Evolutionary conservation across 805 yeast species (phyloP).

Genomic region (Yarrowia hollandica): DNA sequence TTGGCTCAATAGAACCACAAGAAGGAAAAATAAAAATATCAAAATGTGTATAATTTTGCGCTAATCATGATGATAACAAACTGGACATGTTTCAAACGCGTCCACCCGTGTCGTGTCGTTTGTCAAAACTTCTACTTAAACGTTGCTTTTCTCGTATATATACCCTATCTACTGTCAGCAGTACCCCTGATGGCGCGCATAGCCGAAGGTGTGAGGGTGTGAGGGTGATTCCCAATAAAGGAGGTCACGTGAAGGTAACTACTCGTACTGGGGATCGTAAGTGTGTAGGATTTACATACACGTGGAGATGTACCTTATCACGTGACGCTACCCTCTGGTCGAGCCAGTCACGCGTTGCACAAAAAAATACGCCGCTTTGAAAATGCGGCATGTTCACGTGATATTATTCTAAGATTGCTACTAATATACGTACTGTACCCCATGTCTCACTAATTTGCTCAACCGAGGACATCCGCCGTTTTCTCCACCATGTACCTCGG

Average conservation of each 20-base stretch:
- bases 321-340: too few relatives aligned
- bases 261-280: too few relatives aligned
- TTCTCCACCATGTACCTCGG: background rate
- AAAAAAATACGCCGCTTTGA: too few relatives aligned
- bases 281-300: too few relatives aligned
- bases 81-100: background rate
- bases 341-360: too few relatives aligned
- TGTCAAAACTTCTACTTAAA: background rate
- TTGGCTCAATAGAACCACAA: too few relatives aligned
- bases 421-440: too few relatives aligned
- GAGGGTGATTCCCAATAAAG: too few relatives aligned
- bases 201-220: constrained; percentile 6
- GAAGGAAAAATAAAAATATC: too few relatives aligned
- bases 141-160: constrained; percentile 18
- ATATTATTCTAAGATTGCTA: background rate
- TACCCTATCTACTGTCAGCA: constrained; percentile 9
- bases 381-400: background rate
- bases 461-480: background rate
- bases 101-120: background rate
- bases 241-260: too few relatives aligned
- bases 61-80: background rate
- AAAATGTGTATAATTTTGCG: too few relatives aligned
- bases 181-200: constrained; percentile 24
- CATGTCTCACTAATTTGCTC: constrained; percentile 5
- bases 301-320: too few relatives aligned